These are phyloP conservation scores for Rhazya stricta DNA, from an alignment of 257 asterid species.

Conservation along the genomic window DNA sequence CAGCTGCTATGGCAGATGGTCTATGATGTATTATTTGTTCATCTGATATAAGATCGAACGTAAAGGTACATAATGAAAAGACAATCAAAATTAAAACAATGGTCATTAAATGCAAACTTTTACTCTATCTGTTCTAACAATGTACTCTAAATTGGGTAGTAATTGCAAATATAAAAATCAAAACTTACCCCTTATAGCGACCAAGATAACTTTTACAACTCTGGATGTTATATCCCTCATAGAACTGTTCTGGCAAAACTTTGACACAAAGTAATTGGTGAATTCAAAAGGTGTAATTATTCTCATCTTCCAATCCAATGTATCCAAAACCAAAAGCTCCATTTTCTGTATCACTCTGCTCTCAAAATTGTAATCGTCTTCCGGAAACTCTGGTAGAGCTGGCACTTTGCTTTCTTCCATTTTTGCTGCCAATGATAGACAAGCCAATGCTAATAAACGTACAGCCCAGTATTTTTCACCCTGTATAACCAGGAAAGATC, in stretches of 20 bases:
- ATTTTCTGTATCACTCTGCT: slow-evolving; percentile 37
- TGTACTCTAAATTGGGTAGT: neutral
- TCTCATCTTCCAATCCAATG: slow-evolving; percentile 59
- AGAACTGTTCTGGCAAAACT: slow-evolving; percentile 16
- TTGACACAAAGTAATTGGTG: slow-evolving; percentile 35
- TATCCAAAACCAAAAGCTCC: slow-evolving; percentile 50
- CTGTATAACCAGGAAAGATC: slow-evolving; percentile 14
- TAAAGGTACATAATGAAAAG: neutral
- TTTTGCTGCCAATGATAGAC: slow-evolving; percentile 65
- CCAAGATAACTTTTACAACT: slow-evolving; percentile 27
- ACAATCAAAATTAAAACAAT: neutral
- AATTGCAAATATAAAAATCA: neutral
- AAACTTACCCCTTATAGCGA: slow-evolving; percentile 33
- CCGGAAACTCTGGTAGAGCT: slow-evolving; percentile 32
- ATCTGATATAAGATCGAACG: slow-evolving; percentile 30
- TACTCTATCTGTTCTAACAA: too few species aligned
- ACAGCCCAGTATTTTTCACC: slow-evolving; percentile 37
- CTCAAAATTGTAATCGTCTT: slow-evolving; percentile 33
- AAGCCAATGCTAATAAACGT: slow-evolving; percentile 40
- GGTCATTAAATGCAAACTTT: neutral
- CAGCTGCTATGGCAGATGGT: slow-evolving; percentile 61
- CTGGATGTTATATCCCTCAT: slow-evolving; percentile 19
- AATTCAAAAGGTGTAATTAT: slow-evolving; percentile 49
- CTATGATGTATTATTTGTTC: slow-evolving; percentile 31
- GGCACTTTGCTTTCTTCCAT: slow-evolving; percentile 48